Percentiles rank a stretch among this genome's conserved stretches.
Conservation (phyloP, 441 rosid genomes). For the Francoa sonchifolia region DNA sequence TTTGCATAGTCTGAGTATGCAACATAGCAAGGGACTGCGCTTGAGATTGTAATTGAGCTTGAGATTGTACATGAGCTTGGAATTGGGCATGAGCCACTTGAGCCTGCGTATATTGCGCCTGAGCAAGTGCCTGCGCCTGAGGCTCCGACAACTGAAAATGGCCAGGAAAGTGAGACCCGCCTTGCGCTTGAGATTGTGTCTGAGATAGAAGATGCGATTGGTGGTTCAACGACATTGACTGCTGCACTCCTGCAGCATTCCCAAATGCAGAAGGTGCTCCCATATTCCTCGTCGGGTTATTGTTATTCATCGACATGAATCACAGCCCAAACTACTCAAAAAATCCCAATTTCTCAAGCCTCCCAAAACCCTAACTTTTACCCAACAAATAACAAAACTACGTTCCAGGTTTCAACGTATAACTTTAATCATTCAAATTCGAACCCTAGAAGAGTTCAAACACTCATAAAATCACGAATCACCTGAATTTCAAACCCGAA, state of each 20-base stretch:
- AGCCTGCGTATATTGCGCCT: slow-evolving; percentile 34
- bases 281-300: slow-evolving; percentile 41
- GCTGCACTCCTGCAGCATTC: slow-evolving; percentile 52
- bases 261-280: slow-evolving; percentile 66
- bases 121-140: slow-evolving; percentile 66
- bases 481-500: too few species aligned
- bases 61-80: slow-evolving; percentile 53
- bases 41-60: slow-evolving; percentile 65
- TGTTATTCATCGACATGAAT: slow-evolving; percentile 34
- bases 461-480: too few species aligned
- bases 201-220: slow-evolving; percentile 42
- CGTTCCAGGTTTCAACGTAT: too few species aligned
- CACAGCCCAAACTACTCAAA: slow-evolving; percentile 12
- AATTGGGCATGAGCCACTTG: slow-evolving; percentile 35
- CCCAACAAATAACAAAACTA: slow-evolving; percentile 2
- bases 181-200: slow-evolving; percentile 43
- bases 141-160: slow-evolving; percentile 72
- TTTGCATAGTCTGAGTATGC: too few species aligned
- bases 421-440: too few species aligned
- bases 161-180: slow-evolving; percentile 52
- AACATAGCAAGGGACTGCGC: slow-evolving; percentile 44
- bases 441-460: too few species aligned
- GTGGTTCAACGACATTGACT: slow-evolving; percentile 34
- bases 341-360: slow-evolving; percentile 3
- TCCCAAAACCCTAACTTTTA: slow-evolving; percentile 7